A percentile compares a stretch with the other conserved stretches of the same genome.
phyloP scores from a whole-genome alignment of 106 monocot genomes.

The Dactylorhiza incarnata region DNA sequence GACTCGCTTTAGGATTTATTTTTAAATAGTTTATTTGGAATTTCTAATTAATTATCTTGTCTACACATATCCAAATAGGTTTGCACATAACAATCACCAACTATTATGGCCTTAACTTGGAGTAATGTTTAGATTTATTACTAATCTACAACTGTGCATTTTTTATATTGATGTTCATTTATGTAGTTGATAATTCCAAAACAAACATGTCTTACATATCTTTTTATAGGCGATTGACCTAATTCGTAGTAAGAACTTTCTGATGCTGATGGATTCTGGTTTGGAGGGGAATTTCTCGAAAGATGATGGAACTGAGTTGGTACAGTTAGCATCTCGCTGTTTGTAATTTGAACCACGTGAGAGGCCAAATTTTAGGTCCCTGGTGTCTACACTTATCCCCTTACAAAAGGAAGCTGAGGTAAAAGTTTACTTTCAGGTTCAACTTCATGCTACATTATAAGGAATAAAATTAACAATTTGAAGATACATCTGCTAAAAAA shows the following conservation, averaged over 20 bases:
- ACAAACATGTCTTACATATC: background rate
- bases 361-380: slow-evolving; percentile 72
- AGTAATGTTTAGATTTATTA: background rate
- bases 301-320: slow-evolving; percentile 82
- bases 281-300: slow-evolving; percentile 87
- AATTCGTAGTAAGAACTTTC: slow-evolving; percentile 77
- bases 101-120: too few relatives aligned
- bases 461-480: background rate
- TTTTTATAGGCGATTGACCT: slow-evolving; percentile 77
- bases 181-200: background rate
- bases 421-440: slow-evolving; percentile 11
- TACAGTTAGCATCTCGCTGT: slow-evolving; percentile 82
- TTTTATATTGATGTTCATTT: background rate
- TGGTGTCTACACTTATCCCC: slow-evolving; percentile 45
- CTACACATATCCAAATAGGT: too few relatives aligned
- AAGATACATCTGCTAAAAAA: background rate
- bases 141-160: slow-evolving; percentile 1
- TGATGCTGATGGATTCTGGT: slow-evolving; percentile 82
- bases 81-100: too few relatives aligned
- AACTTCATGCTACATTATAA: background rate
- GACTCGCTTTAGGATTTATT: too few relatives aligned
- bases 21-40: too few relatives aligned
- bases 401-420: slow-evolving; percentile 80
- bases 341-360: slow-evolving; percentile 86
- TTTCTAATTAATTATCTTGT: too few relatives aligned